Conservation (phyloP, 148 eudicot species). For the Arctostaphylos glauca region DNA sequence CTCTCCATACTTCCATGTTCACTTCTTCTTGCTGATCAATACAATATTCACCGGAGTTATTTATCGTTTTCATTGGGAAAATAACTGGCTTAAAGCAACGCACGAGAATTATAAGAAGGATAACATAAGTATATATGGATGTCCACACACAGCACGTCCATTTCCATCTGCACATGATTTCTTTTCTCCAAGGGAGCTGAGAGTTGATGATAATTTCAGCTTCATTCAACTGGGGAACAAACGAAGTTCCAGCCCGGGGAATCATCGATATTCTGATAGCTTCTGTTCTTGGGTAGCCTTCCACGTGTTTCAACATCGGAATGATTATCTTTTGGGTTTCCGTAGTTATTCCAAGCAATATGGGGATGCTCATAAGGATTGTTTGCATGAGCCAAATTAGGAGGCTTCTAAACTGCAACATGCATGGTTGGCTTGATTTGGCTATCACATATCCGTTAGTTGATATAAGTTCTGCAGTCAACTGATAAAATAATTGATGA, state of each 20-base stretch:
- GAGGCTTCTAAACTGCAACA: conserved; percentile 61
- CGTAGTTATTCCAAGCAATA: conserved; percentile 53
- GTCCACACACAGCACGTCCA: conserved; percentile 85
- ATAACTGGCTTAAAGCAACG: conserved; percentile 44
- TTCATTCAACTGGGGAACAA: conserved; percentile 63
- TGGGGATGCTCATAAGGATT: conserved; percentile 50
- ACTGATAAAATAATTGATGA: conserved; percentile 28
- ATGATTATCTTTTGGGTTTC: conserved; percentile 59
- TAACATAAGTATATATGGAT: conserved; percentile 42
- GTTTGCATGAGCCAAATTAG: conserved; percentile 54
- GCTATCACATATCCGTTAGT: conserved; percentile 35
- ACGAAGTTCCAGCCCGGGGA: conserved; percentile 54
- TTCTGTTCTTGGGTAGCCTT: conserved; percentile 35
- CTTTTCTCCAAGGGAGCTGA: conserved; percentile 60
- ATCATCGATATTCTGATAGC: conserved; percentile 43
- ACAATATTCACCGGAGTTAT: neutral
- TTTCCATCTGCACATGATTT: conserved; percentile 56
- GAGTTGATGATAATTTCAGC: conserved; percentile 61
- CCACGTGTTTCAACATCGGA: conserved; percentile 50
- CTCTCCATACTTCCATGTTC: neutral
- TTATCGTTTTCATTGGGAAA: conserved; percentile 25
- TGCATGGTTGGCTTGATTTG: conserved; percentile 66
- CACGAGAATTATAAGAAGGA: conserved; percentile 42
- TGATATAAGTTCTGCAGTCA: conserved; percentile 59
- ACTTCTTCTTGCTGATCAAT: neutral